Evolutionary conservation across 257 asterid genomes (phyloP).

Genomic region (Primulina eburnea): DNA sequence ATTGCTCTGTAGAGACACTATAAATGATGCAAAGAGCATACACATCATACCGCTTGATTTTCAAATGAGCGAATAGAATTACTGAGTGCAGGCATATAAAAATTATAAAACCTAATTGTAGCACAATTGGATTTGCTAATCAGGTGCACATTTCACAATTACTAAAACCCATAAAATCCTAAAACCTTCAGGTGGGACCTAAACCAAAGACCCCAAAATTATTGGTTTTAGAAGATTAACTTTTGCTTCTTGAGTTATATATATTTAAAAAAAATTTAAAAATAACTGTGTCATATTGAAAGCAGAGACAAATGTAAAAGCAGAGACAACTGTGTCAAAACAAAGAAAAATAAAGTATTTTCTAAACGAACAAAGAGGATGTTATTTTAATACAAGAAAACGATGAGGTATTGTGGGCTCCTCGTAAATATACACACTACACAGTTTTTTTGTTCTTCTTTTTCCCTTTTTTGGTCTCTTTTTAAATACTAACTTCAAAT

Average conservation of each 20-base stretch:
- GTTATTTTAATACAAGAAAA: conserved; percentile 27
- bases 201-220: conserved; percentile 5
- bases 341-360: conserved; percentile 16
- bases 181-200: background rate
- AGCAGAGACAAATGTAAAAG: background rate
- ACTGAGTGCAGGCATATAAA: background rate
- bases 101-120: background rate
- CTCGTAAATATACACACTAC: conserved; percentile 26
- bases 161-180: background rate
- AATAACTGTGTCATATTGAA: conserved; percentile 13
- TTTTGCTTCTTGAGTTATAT: background rate
- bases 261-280: background rate
- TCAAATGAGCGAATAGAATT: background rate
- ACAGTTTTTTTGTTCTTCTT: conserved; percentile 22
- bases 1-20: background rate
- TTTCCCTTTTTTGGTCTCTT: conserved; percentile 14
- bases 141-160: background rate
- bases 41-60: background rate
- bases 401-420: conserved; percentile 20
- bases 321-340: conserved; percentile 20
- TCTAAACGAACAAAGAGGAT: conserved; percentile 20
- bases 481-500: conserved; percentile 29
- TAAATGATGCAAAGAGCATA: no score
- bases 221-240: background rate
- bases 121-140: background rate